A percentile compares a stretch with the other conserved stretches of the same genome.
Conservation (phyloP, 2,329 filamentous ascomycete species). For the Claviceps sp. region DNA sequence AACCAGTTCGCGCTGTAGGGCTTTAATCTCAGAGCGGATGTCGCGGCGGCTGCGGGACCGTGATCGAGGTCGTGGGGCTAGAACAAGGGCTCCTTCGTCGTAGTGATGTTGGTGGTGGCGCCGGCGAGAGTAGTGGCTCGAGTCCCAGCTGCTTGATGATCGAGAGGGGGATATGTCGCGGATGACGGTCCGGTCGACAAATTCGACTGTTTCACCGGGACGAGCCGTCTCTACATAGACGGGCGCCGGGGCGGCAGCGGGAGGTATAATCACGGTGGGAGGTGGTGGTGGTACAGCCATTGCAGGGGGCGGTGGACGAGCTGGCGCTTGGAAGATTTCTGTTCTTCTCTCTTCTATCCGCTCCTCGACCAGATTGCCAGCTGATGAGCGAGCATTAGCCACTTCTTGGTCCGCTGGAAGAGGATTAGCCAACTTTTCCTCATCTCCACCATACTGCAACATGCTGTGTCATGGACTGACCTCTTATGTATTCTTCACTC, state of each 20-base stretch:
- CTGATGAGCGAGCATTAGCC: conserved; percentile 30
- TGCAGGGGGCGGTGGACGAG: conserved; percentile 12
- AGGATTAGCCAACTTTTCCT: not conserved
- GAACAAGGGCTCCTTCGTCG: conserved; percentile 17
- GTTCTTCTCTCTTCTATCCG: conserved; percentile 23
- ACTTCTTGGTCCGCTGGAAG: conserved; percentile 30
- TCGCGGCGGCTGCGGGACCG: conserved; percentile 42
- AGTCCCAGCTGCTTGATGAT: conserved; percentile 21
- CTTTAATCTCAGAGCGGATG: conserved; percentile 58
- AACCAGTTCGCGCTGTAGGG: conserved; percentile 43
- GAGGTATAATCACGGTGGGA: conserved; percentile 12
- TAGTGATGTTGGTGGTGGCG: conserved; percentile 17
- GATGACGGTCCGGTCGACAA: conserved; percentile 32
- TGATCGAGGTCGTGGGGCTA: conserved; percentile 30
- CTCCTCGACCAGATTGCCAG: conserved; percentile 35
- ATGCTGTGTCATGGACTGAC: conserved; percentile 17
- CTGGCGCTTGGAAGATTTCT: conserved; percentile 4
- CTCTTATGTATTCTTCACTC: conserved; percentile 62
- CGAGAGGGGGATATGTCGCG: conserved; percentile 37
- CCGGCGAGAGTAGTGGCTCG: conserved; percentile 15
- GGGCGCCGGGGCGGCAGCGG: conserved; percentile 15
- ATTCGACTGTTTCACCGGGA: conserved; percentile 21
- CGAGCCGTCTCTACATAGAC: conserved; percentile 22
- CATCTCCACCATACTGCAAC: conserved; percentile 1
- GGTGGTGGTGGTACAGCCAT: not conserved